Evolutionary conservation across 2,329 filamentous ascomycete species (phyloP), one percentile per base, ranked within the genome.

Genomic region (Ophiostoma triangulosporum): DNA sequence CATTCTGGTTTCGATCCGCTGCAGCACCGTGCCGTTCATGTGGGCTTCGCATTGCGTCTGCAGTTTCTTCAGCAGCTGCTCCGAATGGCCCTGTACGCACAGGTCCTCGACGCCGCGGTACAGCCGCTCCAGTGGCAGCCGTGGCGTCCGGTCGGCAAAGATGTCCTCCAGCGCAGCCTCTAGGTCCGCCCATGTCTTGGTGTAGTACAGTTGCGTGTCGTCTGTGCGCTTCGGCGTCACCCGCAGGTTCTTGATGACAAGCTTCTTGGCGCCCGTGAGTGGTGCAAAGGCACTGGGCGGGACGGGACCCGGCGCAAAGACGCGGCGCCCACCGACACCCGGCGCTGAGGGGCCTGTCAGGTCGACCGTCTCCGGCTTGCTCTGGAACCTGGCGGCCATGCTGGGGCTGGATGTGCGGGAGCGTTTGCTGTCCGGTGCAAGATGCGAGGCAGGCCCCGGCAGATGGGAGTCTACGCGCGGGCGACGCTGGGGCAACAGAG

Each of bases 241-340:
- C 56, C 84, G 81, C 58, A 96, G 76, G 65, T 96, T 97, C 77
- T 95, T 95, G 62, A 98, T 87, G n/a, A 91, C 79, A 46, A 98
- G 77, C 68, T 85, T 90, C 73, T 85, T 90, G 20, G 88, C 83
- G 31, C 88, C 89, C 11, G 76, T 74, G 62, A 87, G 81, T 12
- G 88, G 83, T 60, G 84, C 86, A 64, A 90, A 87, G 50, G 70
- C 68, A 14, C 38, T 36, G 17, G 53, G 53, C n/a, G 38, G 5
- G n/a, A n/a, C 35, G 9, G 20, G 66, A 63, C 24, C 59, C 66
- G 61, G 32, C n/a, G 15, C 6, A 32, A 31, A 33, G 12, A 32
- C 26, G 17, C 24, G 27, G 27, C 27, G 45, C 45, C 35, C 26
- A 22, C 36, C 38, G 6, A 5, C 38, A 26, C n/a, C 27, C 31